Evolutionary conservation across 768 basidiomycete species (phyloP), one percentile per base, ranked within the genome.

Genomic region (Lactarius akahatsu): DNA sequence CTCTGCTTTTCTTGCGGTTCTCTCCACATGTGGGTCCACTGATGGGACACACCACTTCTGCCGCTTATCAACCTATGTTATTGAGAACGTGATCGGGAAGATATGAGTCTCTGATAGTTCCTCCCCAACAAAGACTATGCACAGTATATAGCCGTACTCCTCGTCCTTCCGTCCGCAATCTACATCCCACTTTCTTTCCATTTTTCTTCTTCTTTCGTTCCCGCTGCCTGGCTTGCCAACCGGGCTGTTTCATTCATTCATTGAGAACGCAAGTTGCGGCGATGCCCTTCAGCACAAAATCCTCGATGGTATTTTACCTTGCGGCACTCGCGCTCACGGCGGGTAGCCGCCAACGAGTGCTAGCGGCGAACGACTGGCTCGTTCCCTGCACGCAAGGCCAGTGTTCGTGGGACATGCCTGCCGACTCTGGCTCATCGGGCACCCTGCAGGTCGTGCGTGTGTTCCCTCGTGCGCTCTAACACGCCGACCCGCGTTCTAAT

Each of bases 341-440:
- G 15, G 54, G 64, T 4, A 52, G 26, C 23, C 23, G 4, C 20
- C 41, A 23, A 23, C 32, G 9, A 57, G 66, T 45, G 8, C 26
- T 59, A 16, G 61, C 66, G 6, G 43, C 28, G 36, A 69, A 69
- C 41, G 65, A 66, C 26, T 66, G 61, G 68, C 40, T 38, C 5
- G 52, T n/a, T 43, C 68, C 68, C 1, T 69, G 68, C 47, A 41
- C n/a, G 4, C 56, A 54, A 34, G 61, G 60, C 18, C 15, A 47
- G 28, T 69, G 68, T 32, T 58, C 65, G 43, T 69, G 61, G 56
- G 60, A 69, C 10, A 1, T 69, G 0, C 68, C 68, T 18, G 41
- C 23, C 6, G 23, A 57, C 11, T 36, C 57, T 4, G 40, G 45
- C 2, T 16, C 43, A 18, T 62, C 65, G 5, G 61, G 68, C 8